Conservation (phyloP, 345 rosid species). For the Citrus mangshanensis region DNA sequence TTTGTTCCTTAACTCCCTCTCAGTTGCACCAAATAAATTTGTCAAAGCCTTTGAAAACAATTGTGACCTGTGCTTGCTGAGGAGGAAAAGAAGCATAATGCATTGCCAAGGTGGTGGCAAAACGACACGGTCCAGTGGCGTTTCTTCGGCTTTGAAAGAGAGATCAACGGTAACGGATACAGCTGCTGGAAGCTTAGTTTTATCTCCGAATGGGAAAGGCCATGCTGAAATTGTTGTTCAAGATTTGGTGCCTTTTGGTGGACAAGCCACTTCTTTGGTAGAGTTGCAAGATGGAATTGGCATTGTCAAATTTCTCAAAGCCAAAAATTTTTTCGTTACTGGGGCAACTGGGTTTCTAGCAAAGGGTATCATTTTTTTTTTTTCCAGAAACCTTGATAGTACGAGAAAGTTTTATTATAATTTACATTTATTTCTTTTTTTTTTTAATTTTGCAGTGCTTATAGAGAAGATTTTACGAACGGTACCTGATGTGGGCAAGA, state of each 20-base stretch:
- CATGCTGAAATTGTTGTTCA: conserved; percentile 47
- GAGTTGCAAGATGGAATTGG: conserved; percentile 83
- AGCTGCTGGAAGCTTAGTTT: conserved; percentile 43
- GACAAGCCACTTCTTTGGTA: conserved; percentile 35
- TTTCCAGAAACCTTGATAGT: not conserved
- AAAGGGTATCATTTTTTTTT: conserved; percentile 43
- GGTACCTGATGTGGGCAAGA: conserved; percentile 83
- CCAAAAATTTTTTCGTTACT: conserved; percentile 16
- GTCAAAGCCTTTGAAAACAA: conserved; percentile 12
- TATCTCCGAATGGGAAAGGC: conserved; percentile 52
- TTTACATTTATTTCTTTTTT: not conserved
- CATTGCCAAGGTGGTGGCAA: conserved; percentile 59
- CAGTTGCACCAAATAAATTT: conserved; percentile 31
- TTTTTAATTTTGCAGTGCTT: conserved; percentile 41
- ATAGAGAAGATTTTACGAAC: conserved; percentile 87
- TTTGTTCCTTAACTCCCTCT: conserved; percentile 56
- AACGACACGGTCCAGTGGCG: conserved; percentile 29
- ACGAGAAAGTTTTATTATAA: not conserved
- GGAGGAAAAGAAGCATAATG: conserved; percentile 29
- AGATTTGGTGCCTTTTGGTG: conserved; percentile 52
- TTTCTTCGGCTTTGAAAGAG: conserved; percentile 52
- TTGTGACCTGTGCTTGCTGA: conserved; percentile 22
- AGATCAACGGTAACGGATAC: conserved; percentile 27
- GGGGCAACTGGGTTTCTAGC: conserved; percentile 93
- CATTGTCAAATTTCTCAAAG: conserved; percentile 73